Base-by-base conservation (phyloP, 2,329 filamentous ascomycete species). In the Aureobasidium sp. region DNA sequence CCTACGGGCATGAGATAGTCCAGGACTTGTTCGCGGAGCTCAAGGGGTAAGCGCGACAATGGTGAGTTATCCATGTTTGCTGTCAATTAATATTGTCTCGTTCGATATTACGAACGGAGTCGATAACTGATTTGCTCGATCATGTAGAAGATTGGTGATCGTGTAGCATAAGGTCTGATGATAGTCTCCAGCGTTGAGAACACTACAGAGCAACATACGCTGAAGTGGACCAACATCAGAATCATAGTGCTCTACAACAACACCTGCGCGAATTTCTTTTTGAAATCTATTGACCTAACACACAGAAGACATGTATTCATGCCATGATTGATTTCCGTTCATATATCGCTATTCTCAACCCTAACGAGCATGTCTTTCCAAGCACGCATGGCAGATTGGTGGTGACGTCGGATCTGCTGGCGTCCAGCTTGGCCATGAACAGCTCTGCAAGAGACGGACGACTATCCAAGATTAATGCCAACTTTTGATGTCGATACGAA, bases 391-490 rank as follows among this genome's bases (percentile, higher is more conserved):
- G 29, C 32, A 32, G 15, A 59, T 41, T 32, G 41, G 15, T 16
- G 11, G 44, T 57, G 53, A 57, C 53, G 53, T 57, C 41, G 53
- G 53, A 57, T 57, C 41, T 57, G 29, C 53, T 47, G 32, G 29
- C 27, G 4, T 49, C 36, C 42, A 48, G 15, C 54, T 47, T 58
- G 54, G 41, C 54, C 11, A 39, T 29, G 41, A 47, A 21, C 30
- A 47, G 5, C 21, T 57, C 13, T 16, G 27, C 16, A 16, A 32
- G 10, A 9, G 21, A 10, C 6, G 29, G 48, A 50, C 48, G 21
- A 29, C 7, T 10, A 37, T 57, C 16, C 55, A 41, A 41, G 44
- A 39, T 59, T 59, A 32, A 25, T 48, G 39, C 55, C 42, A 59
- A 48, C 30, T 48, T 59, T 27, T 25, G 41, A 49, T 32, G 15